Conservation (phyloP, 768 basidiomycete species). For the Tylopilus balloui region DNA sequence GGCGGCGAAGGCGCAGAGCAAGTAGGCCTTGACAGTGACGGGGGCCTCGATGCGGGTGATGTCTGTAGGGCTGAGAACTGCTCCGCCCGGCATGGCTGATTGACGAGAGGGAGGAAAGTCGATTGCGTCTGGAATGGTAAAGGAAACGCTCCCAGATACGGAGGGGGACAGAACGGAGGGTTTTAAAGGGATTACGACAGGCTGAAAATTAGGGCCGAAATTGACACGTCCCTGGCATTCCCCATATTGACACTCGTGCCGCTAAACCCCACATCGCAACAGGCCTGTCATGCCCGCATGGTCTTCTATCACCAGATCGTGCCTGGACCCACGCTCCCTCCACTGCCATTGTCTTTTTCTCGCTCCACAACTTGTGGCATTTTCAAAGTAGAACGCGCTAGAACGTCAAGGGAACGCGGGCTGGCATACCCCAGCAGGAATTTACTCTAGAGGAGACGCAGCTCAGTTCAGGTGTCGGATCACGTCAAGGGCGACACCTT, state of each 20-base stretch:
- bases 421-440: neutral
- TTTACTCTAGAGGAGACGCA: neutral
- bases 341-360: neutral
- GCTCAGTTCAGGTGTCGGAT: neutral
- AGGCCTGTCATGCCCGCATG: conserved; percentile 20
- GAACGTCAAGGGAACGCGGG: neutral
- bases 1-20: conserved; percentile 32
- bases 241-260: conserved; percentile 1
- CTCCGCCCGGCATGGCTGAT: conserved; percentile 19
- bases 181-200: conserved; percentile 2
- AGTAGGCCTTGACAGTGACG: conserved; percentile 23
- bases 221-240: conserved; percentile 3
- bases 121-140: neutral
- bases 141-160: conserved; percentile 3
- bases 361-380: neutral
- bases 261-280: conserved; percentile 22
- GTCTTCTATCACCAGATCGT: conserved; percentile 5
- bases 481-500: neutral
- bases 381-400: neutral
- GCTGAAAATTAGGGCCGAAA: neutral
- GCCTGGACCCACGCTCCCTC: conserved; percentile 2
- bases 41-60: conserved; percentile 18
- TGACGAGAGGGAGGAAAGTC: neutral
- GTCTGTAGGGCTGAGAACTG: neutral
- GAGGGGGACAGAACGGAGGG: neutral